phyloP scores from a whole-genome alignment of 2,329 filamentous ascomycete species.

The Aureobasidium pullulans region DNA sequence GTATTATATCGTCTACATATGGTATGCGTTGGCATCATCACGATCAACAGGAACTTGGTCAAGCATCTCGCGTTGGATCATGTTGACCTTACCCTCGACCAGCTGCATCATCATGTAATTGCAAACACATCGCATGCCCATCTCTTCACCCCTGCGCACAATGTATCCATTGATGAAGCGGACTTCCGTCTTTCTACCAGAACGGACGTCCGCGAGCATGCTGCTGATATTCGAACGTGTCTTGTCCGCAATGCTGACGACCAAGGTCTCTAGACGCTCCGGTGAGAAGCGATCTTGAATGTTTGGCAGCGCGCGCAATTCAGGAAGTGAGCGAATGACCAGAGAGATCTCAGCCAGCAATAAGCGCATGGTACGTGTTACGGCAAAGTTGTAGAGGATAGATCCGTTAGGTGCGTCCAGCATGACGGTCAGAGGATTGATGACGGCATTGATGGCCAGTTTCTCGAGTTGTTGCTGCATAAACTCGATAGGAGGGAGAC shows the following conservation, averaged over 20 bases:
- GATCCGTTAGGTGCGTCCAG: constrained; percentile 69
- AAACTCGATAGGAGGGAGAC: constrained; percentile 53
- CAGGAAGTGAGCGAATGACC: constrained; percentile 67
- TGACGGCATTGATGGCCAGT: constrained; percentile 65
- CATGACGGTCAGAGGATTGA: constrained; percentile 75
- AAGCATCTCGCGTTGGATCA: constrained; percentile 34
- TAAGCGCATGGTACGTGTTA: constrained; percentile 59
- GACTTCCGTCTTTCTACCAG: constrained; percentile 62
- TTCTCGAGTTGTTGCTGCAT: constrained; percentile 70
- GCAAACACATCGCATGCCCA: constrained; percentile 63
- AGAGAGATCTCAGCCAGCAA: constrained; percentile 67
- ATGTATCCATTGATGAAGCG: constrained; percentile 88
- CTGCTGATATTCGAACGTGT: constrained; percentile 54
- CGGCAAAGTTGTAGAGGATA: constrained; percentile 58
- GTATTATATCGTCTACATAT: background rate
- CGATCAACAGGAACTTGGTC: constrained; percentile 32
- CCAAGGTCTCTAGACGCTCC: constrained; percentile 54
- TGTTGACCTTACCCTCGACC: constrained; percentile 61
- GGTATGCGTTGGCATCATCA: background rate
- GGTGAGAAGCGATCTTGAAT: constrained; percentile 53
- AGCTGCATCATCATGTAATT: constrained; percentile 67
- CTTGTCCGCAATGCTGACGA: constrained; percentile 45
- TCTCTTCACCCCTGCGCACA: constrained; percentile 59
- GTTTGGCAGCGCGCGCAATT: constrained; percentile 57
- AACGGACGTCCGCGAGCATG: constrained; percentile 60